These are phyloP conservation scores for Sporothrix pseudoabietina DNA, from an alignment of 2,329 filamentous ascomycete genomes.

Conservation along the genomic window DNA sequence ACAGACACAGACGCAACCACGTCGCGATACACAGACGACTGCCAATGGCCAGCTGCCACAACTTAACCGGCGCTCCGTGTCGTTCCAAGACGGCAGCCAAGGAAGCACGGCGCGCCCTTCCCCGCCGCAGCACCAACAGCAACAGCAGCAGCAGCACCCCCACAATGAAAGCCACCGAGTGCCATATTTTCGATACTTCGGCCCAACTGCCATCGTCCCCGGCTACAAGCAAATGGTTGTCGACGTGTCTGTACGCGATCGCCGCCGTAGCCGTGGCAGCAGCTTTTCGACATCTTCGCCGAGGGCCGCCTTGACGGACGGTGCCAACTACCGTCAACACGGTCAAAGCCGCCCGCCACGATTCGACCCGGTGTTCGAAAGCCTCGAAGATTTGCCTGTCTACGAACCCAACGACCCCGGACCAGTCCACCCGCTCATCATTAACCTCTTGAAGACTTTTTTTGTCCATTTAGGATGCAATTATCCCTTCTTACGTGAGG, in stretches of 20 bases:
- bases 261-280: slow-evolving; percentile 59
- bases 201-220: slow-evolving; percentile 85
- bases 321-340: slow-evolving; percentile 40
- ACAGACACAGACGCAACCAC: neutral
- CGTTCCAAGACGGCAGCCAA: slow-evolving; percentile 24
- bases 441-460: slow-evolving; percentile 76
- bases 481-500: slow-evolving; percentile 76
- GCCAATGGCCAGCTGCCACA: neutral
- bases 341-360: slow-evolving; percentile 36
- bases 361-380: slow-evolving; percentile 48
- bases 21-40: neutral
- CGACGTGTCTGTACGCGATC: slow-evolving; percentile 63
- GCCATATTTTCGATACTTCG: slow-evolving; percentile 89
- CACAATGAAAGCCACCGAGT: slow-evolving; percentile 65
- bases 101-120: slow-evolving; percentile 29
- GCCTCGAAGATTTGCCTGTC: slow-evolving; percentile 63
- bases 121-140: slow-evolving; percentile 38
- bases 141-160: slow-evolving; percentile 41
- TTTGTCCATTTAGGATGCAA: slow-evolving; percentile 82
- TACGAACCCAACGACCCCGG: slow-evolving; percentile 73
- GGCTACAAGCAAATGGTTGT: slow-evolving; percentile 93
- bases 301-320: slow-evolving; percentile 41
- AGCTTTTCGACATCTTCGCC: slow-evolving; percentile 60
- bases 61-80: slow-evolving; percentile 14
- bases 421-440: slow-evolving; percentile 74